phyloP scores from a whole-genome alignment of 2,329 filamentous ascomycete species.

The Keithomyces neogunnii region DNA sequence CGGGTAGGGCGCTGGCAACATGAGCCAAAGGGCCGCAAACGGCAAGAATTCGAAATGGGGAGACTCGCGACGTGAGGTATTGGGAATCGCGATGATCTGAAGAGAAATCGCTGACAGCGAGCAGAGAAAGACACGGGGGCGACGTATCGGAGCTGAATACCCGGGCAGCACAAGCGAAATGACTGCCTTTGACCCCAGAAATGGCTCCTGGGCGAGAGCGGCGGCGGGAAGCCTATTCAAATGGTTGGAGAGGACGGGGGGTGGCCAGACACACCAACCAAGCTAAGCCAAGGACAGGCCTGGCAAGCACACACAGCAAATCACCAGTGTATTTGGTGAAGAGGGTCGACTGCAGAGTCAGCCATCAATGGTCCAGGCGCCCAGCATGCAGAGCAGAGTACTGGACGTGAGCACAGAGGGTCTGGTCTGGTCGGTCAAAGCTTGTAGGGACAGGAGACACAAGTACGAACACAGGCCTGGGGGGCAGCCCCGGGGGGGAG shows the following conservation, averaged over 20 bases:
- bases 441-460: background rate
- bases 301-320: background rate
- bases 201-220: constrained; percentile 5
- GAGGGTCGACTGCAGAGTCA: too few species aligned
- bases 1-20: constrained; percentile 3
- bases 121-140: constrained; percentile 13
- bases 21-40: constrained; percentile 8
- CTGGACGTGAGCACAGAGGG: background rate
- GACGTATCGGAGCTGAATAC: constrained; percentile 37
- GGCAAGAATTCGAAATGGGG: constrained; percentile 2
- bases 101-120: constrained; percentile 8
- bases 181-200: constrained; percentile 31
- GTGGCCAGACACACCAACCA: constrained; percentile 14
- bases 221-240: constrained; percentile 1
- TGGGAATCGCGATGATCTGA: constrained; percentile 5
- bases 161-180: constrained; percentile 43
- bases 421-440: background rate
- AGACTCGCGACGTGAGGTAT: constrained; percentile 5
- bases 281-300: background rate
- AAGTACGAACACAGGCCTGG: constrained; percentile 7
- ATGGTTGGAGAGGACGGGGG: constrained; percentile 15
- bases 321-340: too few species aligned
- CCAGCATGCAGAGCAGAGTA: background rate
- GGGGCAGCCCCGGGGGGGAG: constrained; percentile 11
- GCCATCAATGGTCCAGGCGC: background rate